These are phyloP conservation scores for Daldinia concentrica DNA, from an alignment of 495 filamentous ascomycete genomes.

Conservation along the genomic window DNA sequence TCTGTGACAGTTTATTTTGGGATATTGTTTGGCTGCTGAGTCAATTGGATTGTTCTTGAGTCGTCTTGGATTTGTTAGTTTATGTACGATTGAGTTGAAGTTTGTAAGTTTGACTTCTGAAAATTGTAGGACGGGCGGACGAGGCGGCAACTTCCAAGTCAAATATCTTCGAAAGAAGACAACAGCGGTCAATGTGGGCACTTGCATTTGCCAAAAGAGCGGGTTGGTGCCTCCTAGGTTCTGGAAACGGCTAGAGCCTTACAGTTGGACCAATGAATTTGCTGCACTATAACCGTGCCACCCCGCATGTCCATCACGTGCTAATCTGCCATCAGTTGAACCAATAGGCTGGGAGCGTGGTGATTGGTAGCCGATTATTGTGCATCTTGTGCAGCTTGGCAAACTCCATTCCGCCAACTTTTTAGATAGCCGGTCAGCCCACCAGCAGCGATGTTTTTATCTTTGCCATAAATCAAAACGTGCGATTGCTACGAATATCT, in stretches of 20 bases:
- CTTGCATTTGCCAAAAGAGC: slow-evolving; percentile 21
- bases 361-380: slow-evolving; percentile 32
- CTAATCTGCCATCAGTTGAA: slow-evolving; percentile 30
- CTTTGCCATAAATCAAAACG: not conserved
- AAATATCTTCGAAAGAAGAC: slow-evolving; percentile 12
- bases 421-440: slow-evolving; percentile 21
- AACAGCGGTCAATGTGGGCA: slow-evolving; percentile 29
- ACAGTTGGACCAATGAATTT: slow-evolving; percentile 19
- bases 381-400: slow-evolving; percentile 35
- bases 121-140: slow-evolving; percentile 13
- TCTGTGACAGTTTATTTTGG: not conserved
- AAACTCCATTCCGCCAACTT: slow-evolving; percentile 9
- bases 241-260: slow-evolving; percentile 38
- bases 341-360: slow-evolving; percentile 33
- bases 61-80: slow-evolving; percentile 3
- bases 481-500: not conserved
- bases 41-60: not conserved
- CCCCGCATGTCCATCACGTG: slow-evolving; percentile 41
- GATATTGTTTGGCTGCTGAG: not conserved
- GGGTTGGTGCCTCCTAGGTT: slow-evolving; percentile 15
- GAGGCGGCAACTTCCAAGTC: slow-evolving; percentile 20
- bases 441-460: slow-evolving; percentile 6
- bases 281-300: slow-evolving; percentile 15
- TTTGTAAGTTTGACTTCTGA: not conserved
- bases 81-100: slow-evolving; percentile 4